Evolutionary conservation across 768 basidiomycete species (phyloP).

Genomic region (Termitomyces sp.): DNA sequence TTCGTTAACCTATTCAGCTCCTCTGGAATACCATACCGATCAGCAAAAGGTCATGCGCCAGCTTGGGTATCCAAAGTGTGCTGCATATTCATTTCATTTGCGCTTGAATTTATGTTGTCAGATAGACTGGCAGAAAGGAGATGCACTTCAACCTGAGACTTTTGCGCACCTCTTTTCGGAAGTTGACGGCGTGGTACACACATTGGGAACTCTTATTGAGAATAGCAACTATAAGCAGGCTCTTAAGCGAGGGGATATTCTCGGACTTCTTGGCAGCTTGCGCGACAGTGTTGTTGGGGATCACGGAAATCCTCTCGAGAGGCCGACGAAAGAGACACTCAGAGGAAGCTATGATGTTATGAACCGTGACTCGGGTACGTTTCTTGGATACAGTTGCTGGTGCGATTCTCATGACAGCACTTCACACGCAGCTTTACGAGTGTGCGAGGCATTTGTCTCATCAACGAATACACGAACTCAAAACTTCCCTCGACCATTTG

Average conservation of each 20-base stretch:
- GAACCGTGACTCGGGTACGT: constrained; percentile 87
- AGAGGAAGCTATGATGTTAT: constrained; percentile 65
- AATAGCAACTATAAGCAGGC: constrained; percentile 75
- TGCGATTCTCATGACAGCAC: not conserved
- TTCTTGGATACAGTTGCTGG: not conserved
- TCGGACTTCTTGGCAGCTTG: constrained; percentile 45
- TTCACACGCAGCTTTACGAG: constrained; percentile 49
- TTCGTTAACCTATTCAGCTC: constrained; percentile 42
- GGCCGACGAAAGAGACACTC: constrained; percentile 24
- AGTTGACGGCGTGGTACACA: constrained; percentile 83
- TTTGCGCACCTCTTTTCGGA: constrained; percentile 65
- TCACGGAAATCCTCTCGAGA: constrained; percentile 57
- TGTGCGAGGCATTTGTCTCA: constrained; percentile 70
- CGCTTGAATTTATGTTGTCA: constrained; percentile 22
- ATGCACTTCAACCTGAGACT: constrained; percentile 72
- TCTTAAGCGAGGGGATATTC: constrained; percentile 52
- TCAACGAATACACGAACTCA: constrained; percentile 27
- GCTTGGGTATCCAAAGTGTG: constrained; percentile 77
- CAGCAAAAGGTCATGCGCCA: constrained; percentile 87
- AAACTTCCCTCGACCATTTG: constrained; percentile 58
- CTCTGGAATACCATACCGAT: constrained; percentile 79
- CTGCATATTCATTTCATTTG: constrained; percentile 5
- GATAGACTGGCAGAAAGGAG: constrained; percentile 86
- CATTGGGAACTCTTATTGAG: constrained; percentile 87
- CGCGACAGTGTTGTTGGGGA: constrained; percentile 26